Base-by-base conservation (phyloP, 306 rosid species). In the Oxytropis ochrocephala region DNA sequence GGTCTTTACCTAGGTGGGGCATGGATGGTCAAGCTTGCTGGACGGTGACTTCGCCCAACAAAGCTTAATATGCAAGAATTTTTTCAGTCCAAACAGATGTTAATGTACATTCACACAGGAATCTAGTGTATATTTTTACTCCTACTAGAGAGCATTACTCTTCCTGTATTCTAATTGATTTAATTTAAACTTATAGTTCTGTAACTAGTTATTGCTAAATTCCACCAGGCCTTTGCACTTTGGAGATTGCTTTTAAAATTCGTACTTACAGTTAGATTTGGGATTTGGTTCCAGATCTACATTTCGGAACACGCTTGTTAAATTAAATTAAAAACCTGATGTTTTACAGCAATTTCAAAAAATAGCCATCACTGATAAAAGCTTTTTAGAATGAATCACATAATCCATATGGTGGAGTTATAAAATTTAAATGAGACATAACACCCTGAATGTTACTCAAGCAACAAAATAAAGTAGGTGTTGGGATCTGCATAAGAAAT, bases 1-100 rank as follows among this genome's bases (percentile, higher is more conserved):
- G 98, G 94, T 52, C 97, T 93, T 64, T 90, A 93, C 86, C 62
- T 93, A 29, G 96, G 97, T 16, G 97, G 98, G 33, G 98, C 98
- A 18, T 93, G 98, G 98, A 33, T 76, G 80, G 97, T 93, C 72
- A 93, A 93, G 86, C 84, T 93, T 55, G 80, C 65, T 0, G 94
- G 98, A 66, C 87, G 94, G 32, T 93, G 81, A 51, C 69, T 14
- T 49, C 19, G 43, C 18, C 64, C 32, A 63, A 29, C 70, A 70
- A 42, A 12, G 24, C 66, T 27, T 55, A 30, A n/a, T 36, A 11
- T 51, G 24, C 62, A n/a, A 33, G 48, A 62, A 35, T 21, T 18
- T 29, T 24, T 16, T 39, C 67, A 41, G 61, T 58, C 42, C 51
- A 65, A 19, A 52, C 57, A 51, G 42, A 65, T 74, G 33, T 52